These are phyloP conservation scores for Rosa rugosa DNA, from an alignment of 306 rosid genomes.

Conservation along the genomic window DNA sequence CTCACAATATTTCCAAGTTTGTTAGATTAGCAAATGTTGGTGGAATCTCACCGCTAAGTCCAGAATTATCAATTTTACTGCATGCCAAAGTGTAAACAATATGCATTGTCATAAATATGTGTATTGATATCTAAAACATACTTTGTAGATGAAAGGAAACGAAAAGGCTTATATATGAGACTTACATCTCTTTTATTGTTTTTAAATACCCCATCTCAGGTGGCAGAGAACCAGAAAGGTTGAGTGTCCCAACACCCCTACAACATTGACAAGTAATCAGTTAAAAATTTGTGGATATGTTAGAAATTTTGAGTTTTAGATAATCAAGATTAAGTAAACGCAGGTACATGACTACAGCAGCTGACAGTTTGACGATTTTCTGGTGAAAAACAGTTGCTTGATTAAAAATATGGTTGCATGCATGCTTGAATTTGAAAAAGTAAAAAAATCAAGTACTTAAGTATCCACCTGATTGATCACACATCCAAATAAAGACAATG, in stretches of 20 bases:
- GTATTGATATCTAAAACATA: not conserved
- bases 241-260: constrained; percentile 58
- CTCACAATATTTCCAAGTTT: constrained; percentile 50
- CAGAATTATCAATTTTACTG: constrained; percentile 71
- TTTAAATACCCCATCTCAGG: constrained; percentile 61
- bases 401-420: not conserved
- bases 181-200: constrained; percentile 59
- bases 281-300: not conserved
- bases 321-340: not conserved
- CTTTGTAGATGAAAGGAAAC: not conserved
- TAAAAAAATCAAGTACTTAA: not conserved
- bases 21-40: constrained; percentile 55
- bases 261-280: constrained; percentile 23
- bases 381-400: not conserved
- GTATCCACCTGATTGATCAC: not conserved
- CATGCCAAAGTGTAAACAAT: constrained; percentile 25
- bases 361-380: not conserved
- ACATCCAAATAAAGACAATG: not conserved
- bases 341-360: not conserved
- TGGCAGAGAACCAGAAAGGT: constrained; percentile 74
- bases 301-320: not conserved
- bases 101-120: not conserved
- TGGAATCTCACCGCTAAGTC: constrained; percentile 79
- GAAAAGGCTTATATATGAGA: not conserved
- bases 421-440: not conserved